Evolutionary conservation across 2,329 filamentous ascomycete species (phyloP).

Genomic region (Tolypocladium endophyticum): DNA sequence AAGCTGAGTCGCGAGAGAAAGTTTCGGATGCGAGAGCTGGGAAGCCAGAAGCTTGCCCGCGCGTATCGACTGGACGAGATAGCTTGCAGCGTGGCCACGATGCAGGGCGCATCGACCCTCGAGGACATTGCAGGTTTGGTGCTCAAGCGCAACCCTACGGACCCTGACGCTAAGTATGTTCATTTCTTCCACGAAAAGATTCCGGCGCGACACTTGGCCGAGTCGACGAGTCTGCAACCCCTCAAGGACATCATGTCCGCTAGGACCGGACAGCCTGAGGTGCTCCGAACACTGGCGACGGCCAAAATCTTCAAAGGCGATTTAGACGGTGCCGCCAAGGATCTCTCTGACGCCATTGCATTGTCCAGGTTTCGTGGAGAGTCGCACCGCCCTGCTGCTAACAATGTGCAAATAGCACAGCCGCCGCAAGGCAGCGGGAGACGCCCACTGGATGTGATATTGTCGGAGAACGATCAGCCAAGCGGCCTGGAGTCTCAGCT

Average conservation of each 20-base stretch:
- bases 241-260: conserved; percentile 58
- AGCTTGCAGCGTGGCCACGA: conserved; percentile 70
- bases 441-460: conserved; percentile 21
- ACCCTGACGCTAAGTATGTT: conserved; percentile 74
- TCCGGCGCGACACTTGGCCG: conserved; percentile 60
- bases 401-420: conserved; percentile 39
- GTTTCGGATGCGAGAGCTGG: conserved; percentile 71
- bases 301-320: conserved; percentile 69
- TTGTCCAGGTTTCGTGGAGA: conserved; percentile 41
- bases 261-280: conserved; percentile 52
- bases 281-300: conserved; percentile 62
- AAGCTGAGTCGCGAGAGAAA: conserved; percentile 68
- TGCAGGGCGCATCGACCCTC: conserved; percentile 68
- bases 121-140: conserved; percentile 69
- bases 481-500: conserved; percentile 65
- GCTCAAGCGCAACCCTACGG: conserved; percentile 55
- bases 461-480: conserved; percentile 46
- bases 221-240: conserved; percentile 57
- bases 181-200: conserved; percentile 92
- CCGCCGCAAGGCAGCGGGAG: conserved; percentile 14
- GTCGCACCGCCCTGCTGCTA: conserved; percentile 40
- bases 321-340: conserved; percentile 55
- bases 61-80: conserved; percentile 79
- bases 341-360: conserved; percentile 58
- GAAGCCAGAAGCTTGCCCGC: conserved; percentile 63